Conservation (phyloP, 257 asterid species). For the Solanum chmielewskii region DNA sequence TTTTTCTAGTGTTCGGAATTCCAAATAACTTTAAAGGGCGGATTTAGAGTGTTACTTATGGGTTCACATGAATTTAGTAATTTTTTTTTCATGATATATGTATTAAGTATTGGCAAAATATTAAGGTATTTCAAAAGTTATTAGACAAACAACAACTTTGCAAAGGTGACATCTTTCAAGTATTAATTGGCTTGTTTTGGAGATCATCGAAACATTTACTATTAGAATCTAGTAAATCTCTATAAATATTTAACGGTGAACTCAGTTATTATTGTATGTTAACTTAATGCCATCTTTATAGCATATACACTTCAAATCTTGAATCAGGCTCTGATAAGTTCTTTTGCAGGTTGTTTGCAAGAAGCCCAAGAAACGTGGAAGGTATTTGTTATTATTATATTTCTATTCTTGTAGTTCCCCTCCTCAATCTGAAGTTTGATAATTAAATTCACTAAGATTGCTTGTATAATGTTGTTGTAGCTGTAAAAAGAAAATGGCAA, state of each 20-base stretch:
- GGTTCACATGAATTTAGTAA: neutral
- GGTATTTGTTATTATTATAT: neutral
- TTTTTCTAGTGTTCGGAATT: neutral
- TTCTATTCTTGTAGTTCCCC: neutral
- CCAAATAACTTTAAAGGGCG: neutral
- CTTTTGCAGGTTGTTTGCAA: slow-evolving; percentile 4
- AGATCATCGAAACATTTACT: neutral
- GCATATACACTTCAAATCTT: neutral
- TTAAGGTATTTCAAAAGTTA: neutral
- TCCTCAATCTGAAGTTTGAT: neutral
- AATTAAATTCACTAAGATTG: neutral
- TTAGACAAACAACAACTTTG: neutral
- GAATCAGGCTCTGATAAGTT: neutral
- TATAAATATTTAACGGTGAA: neutral
- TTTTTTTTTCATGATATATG: neutral
- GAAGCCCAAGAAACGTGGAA: neutral
- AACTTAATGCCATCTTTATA: neutral
- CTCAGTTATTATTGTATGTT: neutral
- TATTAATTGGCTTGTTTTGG: neutral
- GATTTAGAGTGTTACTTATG: neutral
- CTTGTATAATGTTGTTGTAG: slow-evolving; percentile 8
- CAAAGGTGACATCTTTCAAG: neutral
- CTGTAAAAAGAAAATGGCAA: slow-evolving; percentile 10
- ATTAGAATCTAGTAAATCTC: neutral
- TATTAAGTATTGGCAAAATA: neutral